A percentile compares a stretch with the other conserved stretches of the same genome.
Conservation (phyloP, 805 yeast genomes). For the Pichia nakasei region DNA sequence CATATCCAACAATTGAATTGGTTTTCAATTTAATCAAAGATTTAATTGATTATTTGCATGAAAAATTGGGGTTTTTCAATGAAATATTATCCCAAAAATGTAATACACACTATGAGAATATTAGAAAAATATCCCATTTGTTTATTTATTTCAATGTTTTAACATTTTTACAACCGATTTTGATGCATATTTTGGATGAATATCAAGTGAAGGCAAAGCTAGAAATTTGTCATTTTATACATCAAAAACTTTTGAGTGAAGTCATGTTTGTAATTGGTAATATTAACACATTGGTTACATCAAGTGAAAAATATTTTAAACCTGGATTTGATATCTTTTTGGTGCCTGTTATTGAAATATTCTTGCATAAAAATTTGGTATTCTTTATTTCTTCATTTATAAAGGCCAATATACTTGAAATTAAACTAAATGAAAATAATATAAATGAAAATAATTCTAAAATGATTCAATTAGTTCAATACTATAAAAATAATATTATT, state of each 20-base stretch:
- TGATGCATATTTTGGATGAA: constrained; percentile 26
- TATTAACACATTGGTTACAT: constrained; percentile 27
- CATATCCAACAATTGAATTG: constrained; percentile 30
- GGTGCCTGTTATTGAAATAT: constrained; percentile 30
- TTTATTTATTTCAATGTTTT: constrained; percentile 19
- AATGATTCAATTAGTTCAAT: neutral
- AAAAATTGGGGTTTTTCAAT: constrained; percentile 24
- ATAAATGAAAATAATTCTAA: too few relatives aligned
- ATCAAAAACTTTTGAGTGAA: constrained; percentile 27
- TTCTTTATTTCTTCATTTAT: constrained; percentile 15
- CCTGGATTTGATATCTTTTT: constrained; percentile 30
- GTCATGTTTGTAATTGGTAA: constrained; percentile 27
- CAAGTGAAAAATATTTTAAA: constrained; percentile 20
- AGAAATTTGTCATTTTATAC: constrained; percentile 29
- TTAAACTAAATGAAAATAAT: constrained; percentile 5
- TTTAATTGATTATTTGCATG: constrained; percentile 29
- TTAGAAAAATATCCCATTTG: constrained; percentile 17
- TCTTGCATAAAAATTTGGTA: constrained; percentile 29
- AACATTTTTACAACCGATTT: constrained; percentile 31
- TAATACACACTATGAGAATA: constrained; percentile 16
- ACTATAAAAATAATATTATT: constrained; percentile 9
- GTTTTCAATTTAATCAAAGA: constrained; percentile 28
- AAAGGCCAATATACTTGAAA: constrained; percentile 24
- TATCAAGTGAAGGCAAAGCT: constrained; percentile 27
- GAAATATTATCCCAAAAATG: constrained; percentile 18